Evolutionary conservation across 441 rosid genomes (phyloP), one percentile per base, ranked within the genome.

Genomic region (Eruca vesicaria): DNA sequence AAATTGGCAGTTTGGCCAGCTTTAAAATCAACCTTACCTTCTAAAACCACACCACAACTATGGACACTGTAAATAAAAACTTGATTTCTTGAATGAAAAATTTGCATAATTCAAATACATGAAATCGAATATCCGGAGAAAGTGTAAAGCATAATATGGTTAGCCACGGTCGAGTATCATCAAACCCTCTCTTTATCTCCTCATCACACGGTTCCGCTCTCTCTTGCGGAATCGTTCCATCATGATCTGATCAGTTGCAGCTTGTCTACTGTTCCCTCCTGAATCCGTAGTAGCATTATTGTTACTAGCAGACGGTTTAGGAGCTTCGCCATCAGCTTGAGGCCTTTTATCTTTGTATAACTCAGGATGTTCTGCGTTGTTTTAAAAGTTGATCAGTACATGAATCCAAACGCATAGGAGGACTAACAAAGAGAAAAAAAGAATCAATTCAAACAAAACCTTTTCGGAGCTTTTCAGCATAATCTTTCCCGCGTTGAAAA

Each of bases 221-320:
- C 97, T 86, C 83, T 93, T 95, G 16, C 97, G 87, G 74, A 95
- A 95, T 14, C 97, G 93, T 72, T 95, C 92, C 63, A 95, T 78
- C 96, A 90, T 92, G 80, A 92, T 81, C 77, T 92, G 79, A 77
- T 95, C 99, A 5, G 99, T 95, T 38, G 99, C 98, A 77, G 98
- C 99, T 85, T 88, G 97, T 79, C 99, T 90, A 55, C 80, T 87
- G 65, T 86, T 86, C 36, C 87, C 85, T 67, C 87, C 85, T 68
- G 93, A 80, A 2, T 78, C 78, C 21, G 21, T 16, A 33, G 66
- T 36, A 68, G 26, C 38, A 65, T 48, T 48, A 8, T 16, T 48
- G 21, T 48, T 48, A 48, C 21, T 48, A 48, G 55, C 7, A 16
- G 55, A 48, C 10, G 55, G 55, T 16, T 48, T 48, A 48, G 55